phyloP scores from a whole-genome alignment of 805 yeast genomes.

The Blastobotrys mokoenaii region DNA sequence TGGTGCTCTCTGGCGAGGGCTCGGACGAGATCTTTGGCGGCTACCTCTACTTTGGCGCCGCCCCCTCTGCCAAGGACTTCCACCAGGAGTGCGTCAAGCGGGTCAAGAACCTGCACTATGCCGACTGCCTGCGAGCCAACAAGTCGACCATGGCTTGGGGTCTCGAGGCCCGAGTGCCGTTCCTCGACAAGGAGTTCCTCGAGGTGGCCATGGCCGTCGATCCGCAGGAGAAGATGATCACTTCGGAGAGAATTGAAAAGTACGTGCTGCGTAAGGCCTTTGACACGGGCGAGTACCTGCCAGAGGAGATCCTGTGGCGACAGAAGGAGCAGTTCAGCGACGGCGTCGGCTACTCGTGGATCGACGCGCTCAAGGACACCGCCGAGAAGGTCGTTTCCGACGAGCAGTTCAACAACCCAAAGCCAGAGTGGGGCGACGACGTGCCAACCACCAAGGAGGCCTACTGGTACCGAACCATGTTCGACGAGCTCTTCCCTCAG shows the following conservation, averaged over 20 bases:
- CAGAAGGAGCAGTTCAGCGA: conserved; percentile 99
- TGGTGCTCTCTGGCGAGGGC: conserved; percentile 99
- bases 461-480: conserved; percentile 96
- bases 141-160: conserved; percentile 99
- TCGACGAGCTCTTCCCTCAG: conserved; percentile 86
- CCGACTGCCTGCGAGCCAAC: conserved; percentile 98
- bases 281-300: conserved; percentile 88
- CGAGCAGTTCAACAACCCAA: conserved; percentile 84
- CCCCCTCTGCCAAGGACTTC: conserved; percentile 89
- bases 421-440: conserved; percentile 93
- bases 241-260: conserved; percentile 68
- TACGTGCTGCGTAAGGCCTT: conserved; percentile 96
- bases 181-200: conserved; percentile 89
- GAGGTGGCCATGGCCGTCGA: conserved; percentile 89
- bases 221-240: conserved; percentile 89
- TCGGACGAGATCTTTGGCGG: conserved; percentile 99
- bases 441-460: conserved; percentile 98
- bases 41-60: conserved; percentile 92
- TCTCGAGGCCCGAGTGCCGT: conserved; percentile 98
- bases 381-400: conserved; percentile 83
- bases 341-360: conserved; percentile 99
- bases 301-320: conserved; percentile 96
- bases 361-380: conserved; percentile 91
- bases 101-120: conserved; percentile 92
- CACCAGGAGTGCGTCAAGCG: conserved; percentile 92